A percentile compares a stretch with the other conserved stretches of the same genome.
These are phyloP conservation scores for Hamamelis virginiana DNA, from an alignment of 164 flowering plant species.

Conservation along the genomic window DNA sequence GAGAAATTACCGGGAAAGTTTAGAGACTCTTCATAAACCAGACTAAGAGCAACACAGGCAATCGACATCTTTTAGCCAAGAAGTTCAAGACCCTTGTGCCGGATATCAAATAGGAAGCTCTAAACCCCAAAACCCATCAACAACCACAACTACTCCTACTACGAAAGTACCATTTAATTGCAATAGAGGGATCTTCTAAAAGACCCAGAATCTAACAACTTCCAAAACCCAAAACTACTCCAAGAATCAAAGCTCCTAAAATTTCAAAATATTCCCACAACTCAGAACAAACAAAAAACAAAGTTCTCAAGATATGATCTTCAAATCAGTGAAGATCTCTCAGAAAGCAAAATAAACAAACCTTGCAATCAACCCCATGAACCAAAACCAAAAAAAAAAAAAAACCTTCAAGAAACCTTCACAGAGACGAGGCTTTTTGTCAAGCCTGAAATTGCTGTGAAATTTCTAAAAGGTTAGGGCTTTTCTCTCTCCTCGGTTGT, in stretches of 20 bases:
- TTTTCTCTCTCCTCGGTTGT: not conserved
- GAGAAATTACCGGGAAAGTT: constrained; percentile 20
- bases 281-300: not conserved
- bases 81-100: not conserved
- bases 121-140: not conserved
- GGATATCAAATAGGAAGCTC: not conserved
- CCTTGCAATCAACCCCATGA: not conserved
- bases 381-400: not conserved
- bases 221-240: not conserved
- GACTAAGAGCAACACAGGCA: constrained; percentile 42
- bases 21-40: constrained; percentile 31
- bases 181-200: not conserved
- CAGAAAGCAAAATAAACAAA: not conserved
- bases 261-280: not conserved
- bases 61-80: constrained; percentile 23
- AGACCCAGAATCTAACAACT: no score
- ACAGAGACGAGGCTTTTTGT: not conserved
- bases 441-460: no score
- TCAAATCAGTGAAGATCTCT: no score
- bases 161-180: not conserved
- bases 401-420: not conserved
- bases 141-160: not conserved
- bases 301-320: not conserved
- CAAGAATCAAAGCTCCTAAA: not conserved
- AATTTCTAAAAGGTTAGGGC: not conserved